phyloP scores from a whole-genome alignment of 2,329 filamentous ascomycete genomes.

The Pseudogymnoascus sp. region DNA sequence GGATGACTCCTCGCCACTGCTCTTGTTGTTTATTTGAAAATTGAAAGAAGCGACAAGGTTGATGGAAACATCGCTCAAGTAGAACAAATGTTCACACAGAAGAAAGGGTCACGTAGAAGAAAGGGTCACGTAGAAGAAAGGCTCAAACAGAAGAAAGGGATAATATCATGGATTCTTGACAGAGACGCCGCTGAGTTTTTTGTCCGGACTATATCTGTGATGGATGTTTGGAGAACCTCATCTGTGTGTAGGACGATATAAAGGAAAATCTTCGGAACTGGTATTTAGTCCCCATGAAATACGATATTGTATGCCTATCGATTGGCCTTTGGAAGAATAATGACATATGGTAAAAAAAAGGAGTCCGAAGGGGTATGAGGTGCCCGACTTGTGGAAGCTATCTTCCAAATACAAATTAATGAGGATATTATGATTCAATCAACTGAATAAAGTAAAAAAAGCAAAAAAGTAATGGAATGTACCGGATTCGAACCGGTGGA shows the following conservation, averaged over 20 bases:
- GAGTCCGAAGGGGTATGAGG: background rate
- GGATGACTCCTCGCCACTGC: conserved; percentile 26
- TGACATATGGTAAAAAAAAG: background rate
- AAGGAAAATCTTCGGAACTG: background rate
- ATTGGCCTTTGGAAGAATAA: background rate
- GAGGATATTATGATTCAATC: background rate
- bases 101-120: too few relatives aligned
- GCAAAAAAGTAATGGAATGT: background rate
- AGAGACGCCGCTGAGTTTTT: background rate
- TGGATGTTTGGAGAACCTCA: background rate
- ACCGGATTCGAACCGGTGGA: background rate
- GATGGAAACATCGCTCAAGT: background rate
- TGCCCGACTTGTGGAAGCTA: background rate
- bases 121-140: background rate
- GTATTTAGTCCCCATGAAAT: background rate
- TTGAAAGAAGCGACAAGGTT: background rate
- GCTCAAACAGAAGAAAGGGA: background rate
- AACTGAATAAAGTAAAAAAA: background rate
- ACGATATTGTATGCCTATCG: background rate
- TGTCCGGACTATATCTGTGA: background rate
- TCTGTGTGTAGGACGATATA: background rate
- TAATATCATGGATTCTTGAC: background rate
- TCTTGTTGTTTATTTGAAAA: background rate
- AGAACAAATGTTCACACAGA: background rate
- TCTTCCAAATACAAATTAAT: background rate